Evolutionary conservation across 2,329 filamentous ascomycete genomes (phyloP).

Genomic region (Alternaria sp.): DNA sequence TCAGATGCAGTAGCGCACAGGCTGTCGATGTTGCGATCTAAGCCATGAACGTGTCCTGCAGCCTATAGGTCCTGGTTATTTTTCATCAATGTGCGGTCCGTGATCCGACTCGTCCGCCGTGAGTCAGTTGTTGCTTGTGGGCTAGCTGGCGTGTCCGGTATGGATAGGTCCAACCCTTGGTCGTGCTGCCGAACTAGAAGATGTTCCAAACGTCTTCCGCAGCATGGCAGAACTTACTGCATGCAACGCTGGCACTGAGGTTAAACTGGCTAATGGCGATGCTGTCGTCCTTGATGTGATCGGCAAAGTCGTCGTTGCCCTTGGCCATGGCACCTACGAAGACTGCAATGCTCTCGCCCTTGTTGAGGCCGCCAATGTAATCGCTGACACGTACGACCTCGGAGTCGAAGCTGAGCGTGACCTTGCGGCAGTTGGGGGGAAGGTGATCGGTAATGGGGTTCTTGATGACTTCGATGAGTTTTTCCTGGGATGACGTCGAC

Average conservation of each 20-base stretch:
- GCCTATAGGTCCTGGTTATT: conserved; percentile 39
- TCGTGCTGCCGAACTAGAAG: conserved; percentile 64
- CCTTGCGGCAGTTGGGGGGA: conserved; percentile 95
- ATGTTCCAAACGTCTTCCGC: conserved; percentile 97
- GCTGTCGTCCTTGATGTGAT: conserved; percentile 92
- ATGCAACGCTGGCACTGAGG: conserved; percentile 95
- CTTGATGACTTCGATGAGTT: conserved; percentile 95
- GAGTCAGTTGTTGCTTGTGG: conserved; percentile 33
- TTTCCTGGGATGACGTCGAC: conserved; percentile 96
- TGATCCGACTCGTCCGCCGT: conserved; percentile 23
- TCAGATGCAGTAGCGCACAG: conserved; percentile 55
- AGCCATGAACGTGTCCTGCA: conserved; percentile 50
- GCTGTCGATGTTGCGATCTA: conserved; percentile 78
- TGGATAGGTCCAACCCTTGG: conserved; percentile 31
- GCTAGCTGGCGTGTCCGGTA: conserved; percentile 38
- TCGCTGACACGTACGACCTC: conserved; percentile 86
- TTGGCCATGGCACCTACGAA: conserved; percentile 99
- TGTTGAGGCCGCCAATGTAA: conserved; percentile 80
- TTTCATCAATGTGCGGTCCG: conserved; percentile 29
- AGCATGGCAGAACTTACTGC: conserved; percentile 99
- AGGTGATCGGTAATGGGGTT: conserved; percentile 98
- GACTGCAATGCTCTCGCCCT: conserved; percentile 94
- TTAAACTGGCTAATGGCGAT: conserved; percentile 99
- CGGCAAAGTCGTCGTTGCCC: conserved; percentile 93
- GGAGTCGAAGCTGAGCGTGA: conserved; percentile 94